Conservation (phyloP, 768 basidiomycete genomes). For the Russula sp. region DNA sequence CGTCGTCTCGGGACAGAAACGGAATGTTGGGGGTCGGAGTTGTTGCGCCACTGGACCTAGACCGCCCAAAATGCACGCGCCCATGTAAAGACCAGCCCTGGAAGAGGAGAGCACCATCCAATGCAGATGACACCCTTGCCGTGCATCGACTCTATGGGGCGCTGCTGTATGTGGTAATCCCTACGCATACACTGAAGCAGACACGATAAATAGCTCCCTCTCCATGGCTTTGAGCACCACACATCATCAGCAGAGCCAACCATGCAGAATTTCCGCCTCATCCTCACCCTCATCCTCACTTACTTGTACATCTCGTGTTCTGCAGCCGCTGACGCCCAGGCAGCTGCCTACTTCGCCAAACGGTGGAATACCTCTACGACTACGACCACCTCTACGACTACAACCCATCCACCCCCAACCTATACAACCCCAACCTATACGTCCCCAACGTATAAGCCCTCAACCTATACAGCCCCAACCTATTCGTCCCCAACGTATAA, state of each 20-base stretch:
- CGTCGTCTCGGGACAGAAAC: background rate
- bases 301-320: background rate
- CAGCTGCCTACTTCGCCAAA: background rate
- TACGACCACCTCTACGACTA: background rate
- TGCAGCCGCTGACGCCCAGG: background rate
- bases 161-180: background rate
- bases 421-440: background rate
- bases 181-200: background rate
- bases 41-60: background rate
- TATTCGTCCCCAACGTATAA: background rate
- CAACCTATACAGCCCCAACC: too few relatives aligned
- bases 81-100: background rate
- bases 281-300: background rate
- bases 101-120: background rate
- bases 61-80: background rate
- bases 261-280: background rate
- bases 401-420: background rate
- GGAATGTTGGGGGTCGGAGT: background rate
- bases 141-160: too few relatives aligned
- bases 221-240: too few relatives aligned
- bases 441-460: background rate
- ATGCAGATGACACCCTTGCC: background rate
- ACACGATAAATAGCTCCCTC: constrained; percentile 2
- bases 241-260: background rate
- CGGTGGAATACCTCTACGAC: background rate